Conservation (phyloP, 345 rosid genomes). For the Eutrema yunnanense region DNA sequence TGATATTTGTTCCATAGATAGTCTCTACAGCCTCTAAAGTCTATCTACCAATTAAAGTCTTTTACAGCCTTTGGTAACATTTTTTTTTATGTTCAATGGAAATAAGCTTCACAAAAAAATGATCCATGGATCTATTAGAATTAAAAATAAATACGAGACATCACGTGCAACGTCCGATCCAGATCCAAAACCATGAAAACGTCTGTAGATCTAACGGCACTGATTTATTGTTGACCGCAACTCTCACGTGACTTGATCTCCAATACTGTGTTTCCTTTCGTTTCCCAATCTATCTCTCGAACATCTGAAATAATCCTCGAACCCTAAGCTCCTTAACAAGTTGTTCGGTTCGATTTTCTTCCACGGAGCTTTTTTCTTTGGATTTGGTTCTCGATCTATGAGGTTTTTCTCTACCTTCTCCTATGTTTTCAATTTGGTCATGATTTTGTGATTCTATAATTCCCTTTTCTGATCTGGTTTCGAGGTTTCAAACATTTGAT, state of each 20-base stretch:
- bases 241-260: slow-evolving; percentile 24
- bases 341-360: not conserved
- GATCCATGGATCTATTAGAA: too few relatives aligned
- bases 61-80: too few relatives aligned
- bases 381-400: slow-evolving; percentile 10
- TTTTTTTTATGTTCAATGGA: too few relatives aligned
- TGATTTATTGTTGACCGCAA: slow-evolving; percentile 11
- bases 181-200: slow-evolving; percentile 12
- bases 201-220: slow-evolving; percentile 17
- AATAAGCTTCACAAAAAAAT: too few relatives aligned
- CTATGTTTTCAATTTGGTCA: not conserved
- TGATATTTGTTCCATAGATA: too few relatives aligned
- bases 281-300: slow-evolving; percentile 11
- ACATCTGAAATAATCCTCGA: slow-evolving; percentile 15
- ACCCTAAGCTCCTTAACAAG: slow-evolving; percentile 7
- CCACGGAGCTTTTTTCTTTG: not conserved
- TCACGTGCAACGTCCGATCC: slow-evolving; percentile 9
- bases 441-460: not conserved
- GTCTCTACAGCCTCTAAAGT: too few relatives aligned
- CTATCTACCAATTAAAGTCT: too few relatives aligned
- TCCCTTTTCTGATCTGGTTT: slow-evolving; percentile 1
- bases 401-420: not conserved
- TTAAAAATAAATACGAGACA: too few relatives aligned
- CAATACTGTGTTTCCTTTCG: not conserved
- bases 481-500: not conserved